phyloP scores from a whole-genome alignment of 768 basidiomycete species.

The Cyclocybe aegerita region DNA sequence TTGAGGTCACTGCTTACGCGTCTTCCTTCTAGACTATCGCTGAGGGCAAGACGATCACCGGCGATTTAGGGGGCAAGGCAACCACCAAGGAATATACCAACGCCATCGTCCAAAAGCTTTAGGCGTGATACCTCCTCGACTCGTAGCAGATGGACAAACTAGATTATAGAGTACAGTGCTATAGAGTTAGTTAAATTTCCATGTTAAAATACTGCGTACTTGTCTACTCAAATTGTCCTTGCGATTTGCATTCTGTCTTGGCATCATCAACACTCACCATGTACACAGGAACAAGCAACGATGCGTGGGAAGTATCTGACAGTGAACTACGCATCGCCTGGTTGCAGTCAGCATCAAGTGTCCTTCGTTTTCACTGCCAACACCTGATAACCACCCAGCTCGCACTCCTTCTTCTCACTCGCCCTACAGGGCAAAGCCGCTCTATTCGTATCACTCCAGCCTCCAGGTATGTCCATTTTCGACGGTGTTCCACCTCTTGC shows the following conservation, averaged over 20 bases:
- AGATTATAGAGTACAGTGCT: constrained; percentile 12
- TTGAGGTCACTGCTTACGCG: constrained; percentile 2
- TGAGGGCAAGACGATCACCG: constrained; percentile 92
- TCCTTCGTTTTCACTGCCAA: constrained; percentile 48
- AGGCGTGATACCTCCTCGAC: constrained; percentile 20
- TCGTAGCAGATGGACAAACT: constrained; percentile 18
- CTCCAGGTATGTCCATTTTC: constrained; percentile 39
- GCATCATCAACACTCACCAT: background rate
- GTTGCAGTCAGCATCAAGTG: constrained; percentile 37
- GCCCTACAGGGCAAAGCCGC: constrained; percentile 90
- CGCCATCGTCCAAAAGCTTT: constrained; percentile 79
- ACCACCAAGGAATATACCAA: constrained; percentile 87
- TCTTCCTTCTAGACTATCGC: constrained; percentile 79
- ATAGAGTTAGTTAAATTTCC: constrained; percentile 2
- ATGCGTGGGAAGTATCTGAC: constrained; percentile 39
- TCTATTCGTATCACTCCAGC: constrained; percentile 43
- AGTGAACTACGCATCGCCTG: constrained; percentile 24
- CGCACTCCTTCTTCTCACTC: constrained; percentile 69
- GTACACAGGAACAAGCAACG: constrained; percentile 22
- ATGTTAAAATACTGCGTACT: constrained; percentile 2
- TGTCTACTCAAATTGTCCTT: background rate
- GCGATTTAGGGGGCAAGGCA: constrained; percentile 93
- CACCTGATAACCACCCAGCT: constrained; percentile 40
- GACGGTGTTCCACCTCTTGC: constrained; percentile 8
- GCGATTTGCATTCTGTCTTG: background rate